Conservation (phyloP, 2,329 filamentous ascomycete genomes). For the Hymenotorrendiella dingleyae region DNA sequence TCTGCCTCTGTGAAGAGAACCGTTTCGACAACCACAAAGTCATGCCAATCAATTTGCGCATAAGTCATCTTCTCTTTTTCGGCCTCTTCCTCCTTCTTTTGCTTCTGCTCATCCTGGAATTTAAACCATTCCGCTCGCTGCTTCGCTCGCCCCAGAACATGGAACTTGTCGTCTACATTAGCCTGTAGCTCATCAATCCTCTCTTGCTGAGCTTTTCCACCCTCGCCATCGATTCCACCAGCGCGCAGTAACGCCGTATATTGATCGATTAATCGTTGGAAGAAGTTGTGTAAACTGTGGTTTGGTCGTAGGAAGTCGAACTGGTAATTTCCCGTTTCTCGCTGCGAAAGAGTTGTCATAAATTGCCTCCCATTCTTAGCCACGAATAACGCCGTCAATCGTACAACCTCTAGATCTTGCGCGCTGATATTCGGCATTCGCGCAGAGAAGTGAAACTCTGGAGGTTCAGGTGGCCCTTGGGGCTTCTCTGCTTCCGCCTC, state of each 20-base stretch:
- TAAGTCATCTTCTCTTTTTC: conserved; percentile 72
- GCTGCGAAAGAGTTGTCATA: conserved; percentile 82
- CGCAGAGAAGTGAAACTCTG: conserved; percentile 87
- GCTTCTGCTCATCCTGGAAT: conserved; percentile 77
- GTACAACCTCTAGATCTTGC: conserved; percentile 72
- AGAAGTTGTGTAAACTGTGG: conserved; percentile 94
- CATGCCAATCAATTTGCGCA: conserved; percentile 94
- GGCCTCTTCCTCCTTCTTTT: conserved; percentile 81
- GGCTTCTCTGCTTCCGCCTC: conserved; percentile 57
- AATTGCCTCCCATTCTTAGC: conserved; percentile 90
- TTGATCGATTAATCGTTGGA: conserved; percentile 86
- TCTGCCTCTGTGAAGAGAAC: conserved; percentile 88
- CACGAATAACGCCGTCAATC: conserved; percentile 81
- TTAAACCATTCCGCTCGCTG: conserved; percentile 83
- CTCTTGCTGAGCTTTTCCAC: conserved; percentile 63
- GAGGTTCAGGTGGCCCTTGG: conserved; percentile 76
- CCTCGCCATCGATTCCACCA: conserved; percentile 56
- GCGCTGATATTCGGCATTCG: conserved; percentile 97
- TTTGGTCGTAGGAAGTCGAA: conserved; percentile 95
- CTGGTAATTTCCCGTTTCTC: conserved; percentile 84
- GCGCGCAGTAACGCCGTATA: conserved; percentile 74
- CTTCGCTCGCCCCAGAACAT: conserved; percentile 73
- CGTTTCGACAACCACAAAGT: conserved; percentile 93
- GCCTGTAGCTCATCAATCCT: conserved; percentile 66
- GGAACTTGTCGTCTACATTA: conserved; percentile 74